These are phyloP conservation scores for Gryganskiella cystojenkinii DNA, from an alignment of 192 early-diverging fungal genomes.

Conservation along the genomic window DNA sequence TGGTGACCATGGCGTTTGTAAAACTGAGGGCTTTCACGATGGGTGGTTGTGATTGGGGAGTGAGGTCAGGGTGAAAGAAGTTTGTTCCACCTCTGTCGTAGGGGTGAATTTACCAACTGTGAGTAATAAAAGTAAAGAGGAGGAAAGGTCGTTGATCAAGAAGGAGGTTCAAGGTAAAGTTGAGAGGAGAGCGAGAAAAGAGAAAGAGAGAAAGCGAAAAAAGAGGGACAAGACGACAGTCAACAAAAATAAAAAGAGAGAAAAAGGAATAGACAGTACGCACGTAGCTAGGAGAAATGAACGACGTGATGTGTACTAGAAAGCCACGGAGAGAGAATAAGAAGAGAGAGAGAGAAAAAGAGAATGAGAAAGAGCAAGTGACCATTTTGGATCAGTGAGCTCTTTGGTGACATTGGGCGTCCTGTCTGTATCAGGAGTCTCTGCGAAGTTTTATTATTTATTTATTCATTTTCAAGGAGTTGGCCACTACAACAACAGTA, in stretches of 20 bases:
- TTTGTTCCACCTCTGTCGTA: too few relatives aligned
- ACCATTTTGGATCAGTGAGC: too few relatives aligned
- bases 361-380: too few relatives aligned
- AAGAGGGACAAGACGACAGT: not conserved
- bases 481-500: too few relatives aligned
- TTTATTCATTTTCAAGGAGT: too few relatives aligned
- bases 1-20: slow-evolving; percentile 1
- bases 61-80: not conserved
- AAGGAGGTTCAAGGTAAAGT: not conserved
- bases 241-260: not conserved
- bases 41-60: not conserved
- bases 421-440: too few relatives aligned
- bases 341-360: not conserved
- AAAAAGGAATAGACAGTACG: not conserved
- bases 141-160: not conserved
- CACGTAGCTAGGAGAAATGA: not conserved
- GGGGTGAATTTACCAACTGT: too few relatives aligned
- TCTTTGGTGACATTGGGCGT: too few relatives aligned
- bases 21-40: not conserved
- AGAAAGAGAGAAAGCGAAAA: not conserved
- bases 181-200: not conserved
- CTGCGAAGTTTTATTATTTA: too few relatives aligned
- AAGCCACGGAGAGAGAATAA: not conserved
- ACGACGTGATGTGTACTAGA: too few relatives aligned
- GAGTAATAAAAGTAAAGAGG: too few relatives aligned